Evolutionary conservation across 106 monocot genomes (phyloP), one percentile per base, ranked within the genome.

Genomic region (Phalaenopsis equestris): DNA sequence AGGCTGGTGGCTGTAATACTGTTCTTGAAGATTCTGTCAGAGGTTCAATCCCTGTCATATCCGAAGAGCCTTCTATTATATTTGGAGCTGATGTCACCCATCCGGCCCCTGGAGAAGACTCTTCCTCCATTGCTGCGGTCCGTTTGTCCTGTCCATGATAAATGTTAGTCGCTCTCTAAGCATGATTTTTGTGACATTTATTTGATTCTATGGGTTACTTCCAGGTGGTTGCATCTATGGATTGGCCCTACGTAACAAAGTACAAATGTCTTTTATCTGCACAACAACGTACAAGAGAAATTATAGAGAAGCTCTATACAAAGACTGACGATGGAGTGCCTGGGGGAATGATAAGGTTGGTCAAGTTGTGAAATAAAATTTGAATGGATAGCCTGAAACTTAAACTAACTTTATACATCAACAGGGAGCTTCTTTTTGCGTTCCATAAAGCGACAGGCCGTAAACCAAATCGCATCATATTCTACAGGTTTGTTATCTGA

Each of bases 61-160:
- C 87, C 0, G 89, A 92, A 42, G 17, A 3, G 42, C 87, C 90
- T 6, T 92, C 90, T 6, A 97, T 97, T 10, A 90, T 97, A 37
- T 94, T 94, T 85, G 96, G 96, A 5, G 96, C 96, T 67, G 94
- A 97, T 77, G 94, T 97, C 17, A 97, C 94, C 12, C 94, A 97
- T 81, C 96, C 96, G 30, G 48, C 86, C 6, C 93, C 94, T 15
- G 96, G 96, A 64, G 94, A 97, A 24, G 96, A 97, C 61, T 87
- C 89, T 1, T 56, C 87, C 0, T 97, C 96, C 5, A 92, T 97
- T 84, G 96, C 96, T 65, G 93, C 96, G 14, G 96, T 97, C 42
- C 47, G 84, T 42, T 12, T 9, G 21, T 68, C 46, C 0, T 77
- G 67, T 1, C 18, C 30, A 30, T 30, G 30, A 30, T 30, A 30